These are phyloP conservation scores for Fomitiporia mediterranea DNA, from an alignment of 1,284 basidiomycete genomes.

Conservation along the genomic window DNA sequence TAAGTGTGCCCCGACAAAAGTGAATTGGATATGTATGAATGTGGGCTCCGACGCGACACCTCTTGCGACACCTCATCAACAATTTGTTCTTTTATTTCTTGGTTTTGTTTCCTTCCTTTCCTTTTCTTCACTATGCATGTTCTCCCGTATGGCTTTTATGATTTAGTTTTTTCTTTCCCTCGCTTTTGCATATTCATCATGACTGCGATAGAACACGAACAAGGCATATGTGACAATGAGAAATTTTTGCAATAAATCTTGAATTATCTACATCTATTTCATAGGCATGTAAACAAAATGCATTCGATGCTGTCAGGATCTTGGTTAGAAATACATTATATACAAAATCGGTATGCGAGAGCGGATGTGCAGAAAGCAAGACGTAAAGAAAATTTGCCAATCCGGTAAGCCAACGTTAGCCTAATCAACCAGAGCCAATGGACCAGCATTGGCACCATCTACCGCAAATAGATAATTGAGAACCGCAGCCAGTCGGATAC, in stretches of 20 bases:
- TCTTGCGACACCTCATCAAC: not conserved
- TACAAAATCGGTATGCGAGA: not conserved
- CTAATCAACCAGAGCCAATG: not conserved
- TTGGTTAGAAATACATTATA: not conserved
- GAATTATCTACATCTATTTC: not conserved
- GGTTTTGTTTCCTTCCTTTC: not conserved
- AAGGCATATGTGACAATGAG: too few relatives aligned
- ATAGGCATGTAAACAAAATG: not conserved
- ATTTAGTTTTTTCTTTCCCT: too few relatives aligned
- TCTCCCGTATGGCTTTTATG: not conserved
- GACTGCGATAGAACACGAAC: not conserved
- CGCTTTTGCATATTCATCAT: too few relatives aligned
- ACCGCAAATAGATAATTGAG: conserved; percentile 73
- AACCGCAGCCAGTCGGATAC: conserved; percentile 75
- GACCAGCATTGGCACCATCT: not conserved
- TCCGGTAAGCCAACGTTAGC: not conserved
- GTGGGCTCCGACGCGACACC: conserved; percentile 8
- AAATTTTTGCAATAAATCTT: too few relatives aligned
- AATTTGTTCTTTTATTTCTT: not conserved
- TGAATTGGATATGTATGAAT: not conserved
- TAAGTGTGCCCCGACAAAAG: not conserved
- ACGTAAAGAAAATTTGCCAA: not conserved
- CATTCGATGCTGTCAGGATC: not conserved
- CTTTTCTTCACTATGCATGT: not conserved
- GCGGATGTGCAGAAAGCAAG: not conserved